These are phyloP conservation scores for Zychaea mexicana DNA, from an alignment of 371 early-diverging fungal species.

Conservation along the genomic window DNA sequence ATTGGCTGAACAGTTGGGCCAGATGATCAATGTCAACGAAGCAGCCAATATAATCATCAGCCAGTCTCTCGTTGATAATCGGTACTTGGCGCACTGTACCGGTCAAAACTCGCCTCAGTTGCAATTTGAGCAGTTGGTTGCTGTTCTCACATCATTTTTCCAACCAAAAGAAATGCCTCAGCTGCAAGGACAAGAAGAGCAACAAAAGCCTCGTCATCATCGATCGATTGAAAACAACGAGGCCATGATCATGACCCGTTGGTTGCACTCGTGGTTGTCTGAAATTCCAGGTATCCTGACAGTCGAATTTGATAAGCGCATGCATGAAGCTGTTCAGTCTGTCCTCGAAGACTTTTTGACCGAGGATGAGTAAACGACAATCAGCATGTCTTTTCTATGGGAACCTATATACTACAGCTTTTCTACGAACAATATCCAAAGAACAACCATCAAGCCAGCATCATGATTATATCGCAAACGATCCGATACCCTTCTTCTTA, in stretches of 20 bases:
- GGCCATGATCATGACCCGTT: not conserved
- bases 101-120: not conserved
- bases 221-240: conserved; percentile 5
- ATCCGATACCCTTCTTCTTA: not conserved
- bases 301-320: conserved; percentile 16
- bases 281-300: not conserved
- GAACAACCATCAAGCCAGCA: too few species aligned
- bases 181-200: not conserved
- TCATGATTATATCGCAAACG: not conserved
- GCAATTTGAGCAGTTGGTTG: not conserved
- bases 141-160: not conserved
- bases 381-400: too few species aligned
- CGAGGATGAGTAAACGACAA: conserved; percentile 12
- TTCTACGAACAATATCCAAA: too few species aligned
- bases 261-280: conserved; percentile 8
- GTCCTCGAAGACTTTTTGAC: conserved; percentile 12
- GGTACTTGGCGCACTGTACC: not conserved
- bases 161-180: not conserved
- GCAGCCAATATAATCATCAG: conserved; percentile 27
- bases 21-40: conserved; percentile 30
- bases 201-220: not conserved
- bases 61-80: conserved; percentile 13
- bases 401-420: too few species aligned
- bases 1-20: conserved; percentile 34
- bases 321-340: conserved; percentile 10